Percentiles rank a stretch among this genome's conserved stretches.
Conservation (phyloP, 768 basidiomycete genomes). For the Podaxis sp. region DNA sequence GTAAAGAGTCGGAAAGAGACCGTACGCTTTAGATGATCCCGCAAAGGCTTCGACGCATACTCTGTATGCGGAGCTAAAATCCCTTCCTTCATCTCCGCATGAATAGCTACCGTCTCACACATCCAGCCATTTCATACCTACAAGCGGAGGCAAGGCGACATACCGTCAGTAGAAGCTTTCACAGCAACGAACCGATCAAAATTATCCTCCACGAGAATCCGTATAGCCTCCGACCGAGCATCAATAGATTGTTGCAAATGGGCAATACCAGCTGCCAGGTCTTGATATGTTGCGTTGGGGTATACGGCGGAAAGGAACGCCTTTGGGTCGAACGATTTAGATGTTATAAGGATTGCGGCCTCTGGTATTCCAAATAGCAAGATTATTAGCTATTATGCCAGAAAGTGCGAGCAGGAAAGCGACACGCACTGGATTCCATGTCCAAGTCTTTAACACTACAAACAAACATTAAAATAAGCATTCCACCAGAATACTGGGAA, state of each 20-base stretch:
- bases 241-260: slow-evolving; percentile 80
- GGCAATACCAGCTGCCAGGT: slow-evolving; percentile 73
- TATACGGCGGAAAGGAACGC: slow-evolving; percentile 87
- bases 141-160: slow-evolving; percentile 12
- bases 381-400: neutral
- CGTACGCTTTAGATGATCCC: slow-evolving; percentile 83
- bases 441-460: slow-evolving; percentile 63
- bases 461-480: neutral
- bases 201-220: slow-evolving; percentile 94
- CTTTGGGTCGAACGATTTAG: slow-evolving; percentile 96
- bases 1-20: slow-evolving; percentile 5
- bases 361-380: slow-evolving; percentile 35
- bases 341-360: slow-evolving; percentile 78
- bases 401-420: neutral
- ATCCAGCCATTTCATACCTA: slow-evolving; percentile 9
- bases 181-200: slow-evolving; percentile 98
- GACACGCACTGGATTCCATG: slow-evolving; percentile 67
- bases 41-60: slow-evolving; percentile 76
- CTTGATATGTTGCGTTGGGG: slow-evolving; percentile 93
- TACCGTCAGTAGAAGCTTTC: slow-evolving; percentile 95
- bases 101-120: slow-evolving; percentile 52
- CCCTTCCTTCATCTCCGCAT: slow-evolving; percentile 91
- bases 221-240: slow-evolving; percentile 88
- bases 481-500: neutral
- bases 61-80: slow-evolving; percentile 73